Evolutionary conservation across 1,284 basidiomycete species (phyloP), one percentile per base, ranked within the genome.

Genomic region (Pterulicium gracile): DNA sequence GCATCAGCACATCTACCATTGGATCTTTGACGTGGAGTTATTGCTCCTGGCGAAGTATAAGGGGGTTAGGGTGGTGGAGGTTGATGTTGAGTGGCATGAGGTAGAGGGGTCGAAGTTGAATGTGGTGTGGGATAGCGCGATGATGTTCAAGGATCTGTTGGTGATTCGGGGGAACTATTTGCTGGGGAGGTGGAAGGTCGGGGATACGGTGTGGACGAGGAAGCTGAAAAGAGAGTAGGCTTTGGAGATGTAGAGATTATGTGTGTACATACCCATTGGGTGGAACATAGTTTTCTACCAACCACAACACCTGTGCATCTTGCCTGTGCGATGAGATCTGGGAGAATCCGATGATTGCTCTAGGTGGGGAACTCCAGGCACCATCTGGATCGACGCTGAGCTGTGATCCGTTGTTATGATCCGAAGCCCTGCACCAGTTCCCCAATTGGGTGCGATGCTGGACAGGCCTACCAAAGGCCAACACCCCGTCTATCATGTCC

Each of bases 1-100:
- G 0, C 70, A 72, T 2, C 82, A 92, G 56, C 89, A 88, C 55
- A 79, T 92, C 15, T 68, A 80, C 10, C 85, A 85, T 0, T 96
- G 92, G 92, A 93, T 95, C 58, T 96, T 96, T 57, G 92, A 96
- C 61, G 93, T 95, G 46, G 93, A 96, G 60, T 73, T 96, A 2
- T 69, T 96, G n/a, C 70, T 95, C n/a, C 73, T 94, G 15, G 89
- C 92, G 4, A 82, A 88, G 55, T 73, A 81, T 56, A 65, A 83
- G 24, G 57, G 66, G 36, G 79, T 90, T 56, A 85, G 89, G 2
- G 82, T 93, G 2, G 74, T 66, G 3, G 93, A 97, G 60, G 88
- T 95, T 2, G 77, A 89, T 0, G 84, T 96, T 17, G 77, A 84
- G 53, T 97, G 93, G 93, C 81, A 89, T 49, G 93, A 96, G 61